These are phyloP conservation scores for Solanum pimpinellifolium DNA, from an alignment of 257 asterid genomes.

Conservation along the genomic window DNA sequence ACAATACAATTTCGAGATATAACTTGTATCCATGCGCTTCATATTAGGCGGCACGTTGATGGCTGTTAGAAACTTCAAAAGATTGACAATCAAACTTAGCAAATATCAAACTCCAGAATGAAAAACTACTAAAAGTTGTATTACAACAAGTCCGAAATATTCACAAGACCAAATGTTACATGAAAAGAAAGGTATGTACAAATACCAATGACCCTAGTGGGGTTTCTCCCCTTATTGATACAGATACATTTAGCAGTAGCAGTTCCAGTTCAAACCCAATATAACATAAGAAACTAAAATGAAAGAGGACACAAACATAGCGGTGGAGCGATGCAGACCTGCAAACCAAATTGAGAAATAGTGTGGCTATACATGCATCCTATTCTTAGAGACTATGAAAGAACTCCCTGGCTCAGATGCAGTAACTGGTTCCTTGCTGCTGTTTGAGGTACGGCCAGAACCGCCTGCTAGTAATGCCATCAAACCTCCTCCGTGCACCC, in stretches of 20 bases:
- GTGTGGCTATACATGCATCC: constrained; percentile 29
- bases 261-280: constrained; percentile 4
- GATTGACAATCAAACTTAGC: background rate
- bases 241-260: constrained; percentile 1
- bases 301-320: background rate
- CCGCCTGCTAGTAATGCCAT: constrained; percentile 41
- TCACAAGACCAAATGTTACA: constrained; percentile 1
- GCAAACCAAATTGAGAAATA: background rate
- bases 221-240: constrained; percentile 27
- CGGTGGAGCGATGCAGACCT: background rate
- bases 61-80: background rate
- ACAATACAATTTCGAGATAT: background rate
- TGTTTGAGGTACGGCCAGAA: constrained; percentile 22
- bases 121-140: background rate
- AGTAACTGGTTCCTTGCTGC: constrained; percentile 14
- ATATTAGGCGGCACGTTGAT: background rate
- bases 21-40: background rate
- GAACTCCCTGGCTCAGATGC: constrained; percentile 33
- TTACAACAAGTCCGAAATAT: background rate
- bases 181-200: constrained; percentile 3
- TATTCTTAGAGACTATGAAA: constrained; percentile 25
- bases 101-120: background rate
- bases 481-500: constrained; percentile 91
- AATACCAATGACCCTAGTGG: constrained; percentile 6
- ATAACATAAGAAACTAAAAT: background rate